Evolutionary conservation across 2,329 filamentous ascomycete genomes (phyloP).

Genomic region (Colletotrichum musae): DNA sequence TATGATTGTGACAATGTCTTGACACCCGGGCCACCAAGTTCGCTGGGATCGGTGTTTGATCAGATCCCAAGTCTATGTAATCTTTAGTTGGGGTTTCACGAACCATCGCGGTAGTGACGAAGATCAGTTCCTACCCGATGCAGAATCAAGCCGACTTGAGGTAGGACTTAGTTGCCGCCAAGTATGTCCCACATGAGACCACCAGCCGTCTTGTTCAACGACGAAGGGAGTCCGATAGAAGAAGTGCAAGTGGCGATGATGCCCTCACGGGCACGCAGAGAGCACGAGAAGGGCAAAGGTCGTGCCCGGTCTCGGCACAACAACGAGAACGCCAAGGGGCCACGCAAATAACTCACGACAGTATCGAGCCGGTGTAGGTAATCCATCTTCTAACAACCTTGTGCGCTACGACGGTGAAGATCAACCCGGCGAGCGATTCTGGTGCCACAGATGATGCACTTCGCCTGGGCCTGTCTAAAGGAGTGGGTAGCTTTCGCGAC

Average conservation of each 20-base stretch:
- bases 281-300: conserved; percentile 43
- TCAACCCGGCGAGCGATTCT: conserved; percentile 41
- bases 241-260: conserved; percentile 16
- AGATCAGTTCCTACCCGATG: conserved; percentile 46
- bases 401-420: conserved; percentile 42
- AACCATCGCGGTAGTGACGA: conserved; percentile 47
- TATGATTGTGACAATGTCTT: no score
- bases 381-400: conserved; percentile 41
- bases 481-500: conserved; percentile 52
- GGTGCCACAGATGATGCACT: conserved; percentile 43
- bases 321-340: conserved; percentile 43
- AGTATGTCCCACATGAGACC: no score
- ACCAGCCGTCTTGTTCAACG: conserved; percentile 49
- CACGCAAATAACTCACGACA: conserved; percentile 40
- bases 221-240: conserved; percentile 48
- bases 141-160: conserved; percentile 52
- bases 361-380: conserved; percentile 39
- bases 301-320: conserved; percentile 37
- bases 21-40: no score
- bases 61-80: no score
- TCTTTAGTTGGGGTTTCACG: conserved; percentile 40
- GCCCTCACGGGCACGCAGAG: conserved; percentile 46
- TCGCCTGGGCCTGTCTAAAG: conserved; percentile 50
- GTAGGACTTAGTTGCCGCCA: conserved; percentile 44
- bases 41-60: no score